These are phyloP conservation scores for Polysphondylium violaceum DNA, from an alignment of 78 protist species.

Conservation along the genomic window DNA sequence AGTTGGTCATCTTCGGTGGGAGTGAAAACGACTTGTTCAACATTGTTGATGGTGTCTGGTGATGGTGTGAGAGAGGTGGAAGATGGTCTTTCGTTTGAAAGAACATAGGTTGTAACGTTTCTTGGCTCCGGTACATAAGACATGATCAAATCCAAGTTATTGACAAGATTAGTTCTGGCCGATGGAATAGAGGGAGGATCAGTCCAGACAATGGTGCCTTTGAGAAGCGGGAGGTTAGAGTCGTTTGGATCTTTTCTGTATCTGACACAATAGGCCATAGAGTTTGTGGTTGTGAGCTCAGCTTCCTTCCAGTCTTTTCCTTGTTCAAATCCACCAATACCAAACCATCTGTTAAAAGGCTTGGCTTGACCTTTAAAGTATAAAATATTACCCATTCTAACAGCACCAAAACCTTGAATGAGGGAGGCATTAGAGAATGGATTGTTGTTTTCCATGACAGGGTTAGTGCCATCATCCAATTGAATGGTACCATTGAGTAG, in stretches of 20 bases:
- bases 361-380: not conserved
- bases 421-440: conserved; percentile 31
- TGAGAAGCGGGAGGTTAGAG: conserved; percentile 6
- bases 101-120: not conserved
- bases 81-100: not conserved
- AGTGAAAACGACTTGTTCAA: conserved; percentile 60
- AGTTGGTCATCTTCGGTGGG: not conserved
- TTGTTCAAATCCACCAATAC: conserved; percentile 40
- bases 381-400: conserved; percentile 31
- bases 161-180: conserved; percentile 77
- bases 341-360: not conserved
- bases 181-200: conserved; percentile 81
- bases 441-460: not conserved
- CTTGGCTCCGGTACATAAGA: too few relatives aligned
- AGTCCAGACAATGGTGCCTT: conserved; percentile 89
- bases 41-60: conserved; percentile 78
- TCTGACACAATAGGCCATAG: conserved; percentile 18
- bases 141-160: conserved; percentile 83
- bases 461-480: not conserved
- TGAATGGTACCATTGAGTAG: conserved; percentile 61
- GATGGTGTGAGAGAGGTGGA: not conserved
- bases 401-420: conserved; percentile 73
- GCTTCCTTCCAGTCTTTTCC: conserved; percentile 21
- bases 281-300: not conserved
- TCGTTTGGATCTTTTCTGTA: not conserved